Percentiles rank a stretch among this genome's conserved stretches.
These are phyloP conservation scores for Ganoderma leucocontextum DNA, from an alignment of 1,284 basidiomycete genomes.

Conservation along the genomic window DNA sequence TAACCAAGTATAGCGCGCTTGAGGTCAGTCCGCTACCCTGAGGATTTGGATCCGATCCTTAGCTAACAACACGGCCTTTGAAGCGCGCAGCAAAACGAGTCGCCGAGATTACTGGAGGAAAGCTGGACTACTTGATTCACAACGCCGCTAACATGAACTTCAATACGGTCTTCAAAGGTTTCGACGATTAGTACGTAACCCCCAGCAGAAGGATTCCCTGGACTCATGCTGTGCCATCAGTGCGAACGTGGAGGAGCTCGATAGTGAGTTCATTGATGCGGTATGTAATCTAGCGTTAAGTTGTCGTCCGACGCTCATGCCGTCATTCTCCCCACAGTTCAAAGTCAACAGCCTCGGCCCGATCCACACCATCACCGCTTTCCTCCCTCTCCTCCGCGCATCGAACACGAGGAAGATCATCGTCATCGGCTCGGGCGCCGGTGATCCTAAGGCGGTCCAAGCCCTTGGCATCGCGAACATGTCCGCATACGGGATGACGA, in stretches of 20 bases:
- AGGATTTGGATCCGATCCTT: not conserved
- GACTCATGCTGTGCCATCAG: not conserved
- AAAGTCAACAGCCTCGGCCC: slow-evolving; percentile 50
- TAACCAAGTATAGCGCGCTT: slow-evolving; percentile 34
- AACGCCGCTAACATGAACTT: slow-evolving; percentile 18
- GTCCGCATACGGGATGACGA: slow-evolving; percentile 46
- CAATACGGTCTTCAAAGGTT: slow-evolving; percentile 5
- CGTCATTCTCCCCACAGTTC: slow-evolving; percentile 31
- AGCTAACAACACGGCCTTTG: not conserved
- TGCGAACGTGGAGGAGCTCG: slow-evolving; percentile 29
- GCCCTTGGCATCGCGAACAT: slow-evolving; percentile 18
- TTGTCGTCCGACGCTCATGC: not conserved
- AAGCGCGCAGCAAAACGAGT: slow-evolving; percentile 18
- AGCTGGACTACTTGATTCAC: slow-evolving; percentile 24
- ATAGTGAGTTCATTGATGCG: slow-evolving; percentile 33
- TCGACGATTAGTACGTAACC: slow-evolving; percentile 21
- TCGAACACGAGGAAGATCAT: slow-evolving; percentile 49
- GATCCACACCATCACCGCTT: slow-evolving; percentile 48
- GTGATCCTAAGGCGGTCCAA: slow-evolving; percentile 40
- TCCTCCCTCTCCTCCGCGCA: slow-evolving; percentile 47
- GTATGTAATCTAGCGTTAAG: not conserved
- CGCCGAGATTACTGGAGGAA: slow-evolving; percentile 14
- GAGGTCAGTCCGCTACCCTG: slow-evolving; percentile 22
- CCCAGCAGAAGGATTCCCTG: not conserved
- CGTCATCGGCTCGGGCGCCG: slow-evolving; percentile 43